A percentile compares a stretch with the other conserved stretches of the same genome.
These are phyloP conservation scores for Whalleya microplaca DNA, from an alignment of 2,329 filamentous ascomycete species.

Conservation along the genomic window DNA sequence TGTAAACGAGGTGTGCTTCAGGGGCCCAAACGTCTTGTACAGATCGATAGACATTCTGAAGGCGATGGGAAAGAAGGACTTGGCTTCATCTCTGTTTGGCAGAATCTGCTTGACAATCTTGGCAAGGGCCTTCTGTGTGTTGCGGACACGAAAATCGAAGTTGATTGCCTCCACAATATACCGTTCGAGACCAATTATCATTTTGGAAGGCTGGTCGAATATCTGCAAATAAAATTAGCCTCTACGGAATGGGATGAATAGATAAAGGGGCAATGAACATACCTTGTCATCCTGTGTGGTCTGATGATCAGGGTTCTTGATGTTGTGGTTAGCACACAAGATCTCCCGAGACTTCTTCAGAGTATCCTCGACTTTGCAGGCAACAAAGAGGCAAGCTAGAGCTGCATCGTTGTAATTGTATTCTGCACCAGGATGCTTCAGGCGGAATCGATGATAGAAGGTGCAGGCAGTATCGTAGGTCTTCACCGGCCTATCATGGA, in stretches of 20 bases:
- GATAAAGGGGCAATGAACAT: slow-evolving; percentile 31
- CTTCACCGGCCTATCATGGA: slow-evolving; percentile 69
- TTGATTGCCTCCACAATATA: slow-evolving; percentile 90
- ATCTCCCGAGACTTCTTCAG: slow-evolving; percentile 96
- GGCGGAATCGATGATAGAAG: slow-evolving; percentile 92
- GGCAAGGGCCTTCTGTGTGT: slow-evolving; percentile 82
- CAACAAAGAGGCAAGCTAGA: slow-evolving; percentile 84
- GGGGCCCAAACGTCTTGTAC: slow-evolving; percentile 88
- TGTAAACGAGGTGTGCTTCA: slow-evolving; percentile 87
- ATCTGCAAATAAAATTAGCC: slow-evolving; percentile 52
- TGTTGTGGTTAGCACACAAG: slow-evolving; percentile 84
- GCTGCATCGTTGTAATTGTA: slow-evolving; percentile 88
- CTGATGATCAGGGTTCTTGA: slow-evolving; percentile 71
- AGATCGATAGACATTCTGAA: slow-evolving; percentile 87
- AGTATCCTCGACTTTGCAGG: slow-evolving; percentile 97
- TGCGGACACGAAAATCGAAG: slow-evolving; percentile 90
- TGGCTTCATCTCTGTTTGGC: slow-evolving; percentile 43
- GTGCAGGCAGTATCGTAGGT: slow-evolving; percentile 91
- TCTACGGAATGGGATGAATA: background rate
- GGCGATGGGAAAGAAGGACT: slow-evolving; percentile 66
- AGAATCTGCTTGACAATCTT: slow-evolving; percentile 58
- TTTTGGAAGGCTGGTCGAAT: slow-evolving; percentile 78
- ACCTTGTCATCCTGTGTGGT: slow-evolving; percentile 82
- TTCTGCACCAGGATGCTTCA: slow-evolving; percentile 82
- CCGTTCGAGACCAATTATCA: slow-evolving; percentile 86